Evolutionary conservation across 2,329 filamentous ascomycete species (phyloP), one percentile per base, ranked within the genome.

Genomic region (Aspergillus tamarii): DNA sequence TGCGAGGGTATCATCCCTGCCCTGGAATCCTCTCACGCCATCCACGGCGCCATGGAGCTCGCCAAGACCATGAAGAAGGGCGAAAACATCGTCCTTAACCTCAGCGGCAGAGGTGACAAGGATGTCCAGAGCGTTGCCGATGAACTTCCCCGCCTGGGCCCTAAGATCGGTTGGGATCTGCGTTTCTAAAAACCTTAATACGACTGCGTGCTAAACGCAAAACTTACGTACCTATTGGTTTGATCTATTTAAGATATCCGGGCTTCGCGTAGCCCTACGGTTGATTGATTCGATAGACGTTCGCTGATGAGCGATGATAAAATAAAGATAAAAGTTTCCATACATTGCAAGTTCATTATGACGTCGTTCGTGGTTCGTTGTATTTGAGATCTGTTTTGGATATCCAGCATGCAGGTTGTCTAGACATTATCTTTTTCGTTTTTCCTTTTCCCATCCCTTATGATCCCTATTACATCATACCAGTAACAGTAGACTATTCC

Each of bases 51-150:
- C 12, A 83, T 98, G 63, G 88, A 98, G 81, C 81, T 98, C 64
- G 94, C 94, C 66, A 97, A 96, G 88, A 92, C 89, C 63, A 94
- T 97, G 92, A 85, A 86, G 69, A 92, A 93, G 82, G 93, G 87
- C 59, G 83, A 97, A 81, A 93, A 98, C 74, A 82, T 99, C 32
- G 94, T 99, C 64, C 94, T 99, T 67, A 98, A 94, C 81, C 79
- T 99, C 43, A 96, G 91, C 75, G 95, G 95, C 10, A 85, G 95
- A 71, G 95, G 95, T 67, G 95, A 99, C 81, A 99, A 99, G 88
- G 95, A 99, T 76, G 95, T 99, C 64, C 94, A 99, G 87, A 96
- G 92, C 73, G 94, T 99, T 58, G 95, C 95, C 0, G 95, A 99
- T 75, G 93, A 96, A 81, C 81, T 99, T 75, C 94, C 94, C 21